Base-by-base conservation (phyloP, 2,329 filamentous ascomycete species). In the Knufia petricola region DNA sequence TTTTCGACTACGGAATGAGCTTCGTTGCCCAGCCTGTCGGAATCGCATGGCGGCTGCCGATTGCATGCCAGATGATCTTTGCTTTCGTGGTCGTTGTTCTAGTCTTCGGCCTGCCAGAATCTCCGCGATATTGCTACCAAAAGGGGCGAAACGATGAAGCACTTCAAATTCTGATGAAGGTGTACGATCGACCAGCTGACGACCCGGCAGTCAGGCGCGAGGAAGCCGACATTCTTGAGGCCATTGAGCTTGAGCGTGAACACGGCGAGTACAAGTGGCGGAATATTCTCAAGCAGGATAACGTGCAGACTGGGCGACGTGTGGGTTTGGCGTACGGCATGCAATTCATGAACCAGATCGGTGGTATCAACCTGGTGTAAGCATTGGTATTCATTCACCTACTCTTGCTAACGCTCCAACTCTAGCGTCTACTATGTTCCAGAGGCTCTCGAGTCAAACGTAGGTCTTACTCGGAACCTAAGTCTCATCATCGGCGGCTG, bases 291-390 rank as follows among this genome's bases (percentile, higher is more conserved):
- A 67, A 66, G 56, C 62, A 62, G 7, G 72, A 69, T 51, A 64
- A 64, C 38, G 59, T 70, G 9, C 63, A 67, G 56, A 75, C 66
- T 3, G 61, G 71, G 0, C 56, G 66, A 24, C 62, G 72, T 1
- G 68, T 76, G 13, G 53, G 74, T 1, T 63, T 77, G 3, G 72
- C 71, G 0, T 73, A 65, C 55, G 40, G 40, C 4, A 31, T 43
- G 24, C 40, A 43, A n/a, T 36, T 67, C 43, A 70, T 69, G 66
- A 72, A 77, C 43, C 74, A 77, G 50, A 63, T 71, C 42, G 64
- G 66, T 3, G 71, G 72, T 0, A 71, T 74, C 50, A 75, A 75
- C 59, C 40, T 55, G 70, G 58, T 74, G 21, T 23, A 26, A 42
- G 39, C 37, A 40, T 6, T 6, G 13, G 15, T n/a, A 7, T 37